These are phyloP conservation scores for Candida hispaniensis DNA, from an alignment of 805 yeast genomes.

Conservation along the genomic window DNA sequence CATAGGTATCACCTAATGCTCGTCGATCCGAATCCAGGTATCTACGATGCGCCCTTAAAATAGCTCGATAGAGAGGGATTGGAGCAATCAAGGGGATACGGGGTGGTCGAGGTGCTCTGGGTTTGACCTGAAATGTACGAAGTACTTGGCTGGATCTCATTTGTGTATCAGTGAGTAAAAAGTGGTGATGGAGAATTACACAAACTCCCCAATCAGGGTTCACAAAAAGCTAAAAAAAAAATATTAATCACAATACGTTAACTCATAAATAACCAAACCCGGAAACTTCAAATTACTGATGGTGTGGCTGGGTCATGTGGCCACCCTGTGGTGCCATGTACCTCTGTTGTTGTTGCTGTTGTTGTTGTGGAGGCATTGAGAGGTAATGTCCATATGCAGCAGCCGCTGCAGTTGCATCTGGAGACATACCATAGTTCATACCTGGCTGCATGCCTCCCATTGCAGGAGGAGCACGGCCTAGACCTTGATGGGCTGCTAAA, in stretches of 20 bases:
- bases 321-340: constrained; percentile 21
- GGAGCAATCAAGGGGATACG: constrained; percentile 56
- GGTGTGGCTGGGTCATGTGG: constrained; percentile 16
- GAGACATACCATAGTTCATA: constrained; percentile 30
- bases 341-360: constrained; percentile 25
- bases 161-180: too few relatives aligned
- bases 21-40: constrained; percentile 57
- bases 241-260: too few relatives aligned
- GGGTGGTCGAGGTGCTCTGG: constrained; percentile 8
- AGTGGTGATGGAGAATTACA: too few relatives aligned
- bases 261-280: too few relatives aligned
- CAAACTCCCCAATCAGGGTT: too few relatives aligned
- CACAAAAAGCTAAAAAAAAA: too few relatives aligned
- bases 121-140: too few relatives aligned
- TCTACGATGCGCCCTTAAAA: constrained; percentile 66
- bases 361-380: constrained; percentile 22
- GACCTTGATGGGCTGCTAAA: constrained; percentile 18
- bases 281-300: constrained; percentile 14
- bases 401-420: constrained; percentile 38
- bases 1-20: constrained; percentile 80
- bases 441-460: constrained; percentile 31
- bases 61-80: constrained; percentile 60
- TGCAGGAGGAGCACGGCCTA: constrained; percentile 20
- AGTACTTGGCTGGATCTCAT: too few relatives aligned
- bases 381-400: constrained; percentile 57